phyloP scores from a whole-genome alignment of 164 flowering plant species.

The Vitis vinifera region DNA sequence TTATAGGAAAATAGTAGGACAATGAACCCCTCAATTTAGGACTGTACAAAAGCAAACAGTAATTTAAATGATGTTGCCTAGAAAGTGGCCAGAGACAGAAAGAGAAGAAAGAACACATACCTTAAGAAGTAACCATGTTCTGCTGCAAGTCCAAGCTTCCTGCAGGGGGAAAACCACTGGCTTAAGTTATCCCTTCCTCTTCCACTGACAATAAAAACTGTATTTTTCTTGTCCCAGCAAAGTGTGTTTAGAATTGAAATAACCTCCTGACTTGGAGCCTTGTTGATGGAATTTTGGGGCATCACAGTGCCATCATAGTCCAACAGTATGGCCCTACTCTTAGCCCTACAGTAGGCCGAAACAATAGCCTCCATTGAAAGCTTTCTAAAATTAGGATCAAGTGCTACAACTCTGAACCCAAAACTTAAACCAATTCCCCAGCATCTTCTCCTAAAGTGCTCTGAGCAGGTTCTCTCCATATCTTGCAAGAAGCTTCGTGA shows the following conservation, averaged over 20 bases:
- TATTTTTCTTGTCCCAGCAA: constrained; percentile 36
- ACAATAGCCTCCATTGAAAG: constrained; percentile 42
- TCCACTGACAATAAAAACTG: constrained; percentile 50
- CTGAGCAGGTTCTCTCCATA: constrained; percentile 45
- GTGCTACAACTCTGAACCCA: constrained; percentile 46
- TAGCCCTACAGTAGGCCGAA: constrained; percentile 28
- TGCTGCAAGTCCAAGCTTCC: constrained; percentile 46
- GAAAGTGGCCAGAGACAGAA: background rate
- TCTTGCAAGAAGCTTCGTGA: constrained; percentile 50
- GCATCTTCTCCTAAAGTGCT: constrained; percentile 42
- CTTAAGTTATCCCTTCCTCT: constrained; percentile 39
- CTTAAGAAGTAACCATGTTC: constrained; percentile 55
- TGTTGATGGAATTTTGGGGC: constrained; percentile 39
- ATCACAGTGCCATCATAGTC: constrained; percentile 56
- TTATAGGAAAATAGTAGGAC: no score
- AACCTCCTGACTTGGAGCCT: constrained; percentile 32
- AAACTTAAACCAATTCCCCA: constrained; percentile 49
- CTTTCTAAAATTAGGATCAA: constrained; percentile 50
- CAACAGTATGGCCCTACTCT: constrained; percentile 44
- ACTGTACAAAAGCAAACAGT: no score
- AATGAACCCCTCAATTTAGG: no score
- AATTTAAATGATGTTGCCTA: no score
- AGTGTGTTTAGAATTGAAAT: constrained; percentile 41
- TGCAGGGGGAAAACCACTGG: constrained; percentile 40
- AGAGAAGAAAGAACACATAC: constrained; percentile 12